phyloP scores from a whole-genome alignment of 2,329 filamentous ascomycete species.

The Xylaria sp. region DNA sequence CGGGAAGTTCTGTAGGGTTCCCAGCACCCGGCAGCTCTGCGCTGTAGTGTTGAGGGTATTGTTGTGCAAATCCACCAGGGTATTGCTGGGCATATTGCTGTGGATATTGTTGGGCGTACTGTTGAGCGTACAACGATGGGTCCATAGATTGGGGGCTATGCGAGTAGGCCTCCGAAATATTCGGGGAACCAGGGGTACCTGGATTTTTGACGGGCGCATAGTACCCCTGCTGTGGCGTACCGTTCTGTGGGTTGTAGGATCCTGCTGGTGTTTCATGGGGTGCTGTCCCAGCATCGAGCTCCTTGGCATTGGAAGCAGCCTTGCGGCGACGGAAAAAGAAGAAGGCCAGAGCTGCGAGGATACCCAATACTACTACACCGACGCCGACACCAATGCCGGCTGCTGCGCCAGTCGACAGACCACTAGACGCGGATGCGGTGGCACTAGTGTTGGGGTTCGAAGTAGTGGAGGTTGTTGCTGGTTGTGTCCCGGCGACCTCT shows the following conservation, averaged over 20 bases:
- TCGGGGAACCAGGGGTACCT: slow-evolving; percentile 30
- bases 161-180: slow-evolving; percentile 23
- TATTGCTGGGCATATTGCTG: slow-evolving; percentile 38
- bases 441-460: not conserved
- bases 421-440: slow-evolving; percentile 20
- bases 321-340: slow-evolving; percentile 48
- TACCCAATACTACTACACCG: slow-evolving; percentile 42
- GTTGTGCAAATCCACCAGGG: slow-evolving; percentile 37
- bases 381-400: slow-evolving; percentile 53
- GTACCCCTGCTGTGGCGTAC: slow-evolving; percentile 38
- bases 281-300: slow-evolving; percentile 13
- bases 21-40: slow-evolving; percentile 38
- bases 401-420: slow-evolving; percentile 49
- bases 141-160: slow-evolving; percentile 30
- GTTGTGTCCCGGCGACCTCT: slow-evolving; percentile 37
- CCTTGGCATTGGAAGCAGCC: slow-evolving; percentile 20
- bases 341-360: slow-evolving; percentile 42
- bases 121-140: slow-evolving; percentile 34
- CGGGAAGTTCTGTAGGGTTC: slow-evolving; percentile 36
- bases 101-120: slow-evolving; percentile 32
- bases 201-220: slow-evolving; percentile 43
- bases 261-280: slow-evolving; percentile 28
- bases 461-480: slow-evolving; percentile 21
- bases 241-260: slow-evolving; percentile 23
- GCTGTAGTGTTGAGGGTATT: slow-evolving; percentile 40